These are phyloP conservation scores for Trichoderma reesei DNA, from an alignment of 495 filamentous ascomycete genomes.

Conservation along the genomic window DNA sequence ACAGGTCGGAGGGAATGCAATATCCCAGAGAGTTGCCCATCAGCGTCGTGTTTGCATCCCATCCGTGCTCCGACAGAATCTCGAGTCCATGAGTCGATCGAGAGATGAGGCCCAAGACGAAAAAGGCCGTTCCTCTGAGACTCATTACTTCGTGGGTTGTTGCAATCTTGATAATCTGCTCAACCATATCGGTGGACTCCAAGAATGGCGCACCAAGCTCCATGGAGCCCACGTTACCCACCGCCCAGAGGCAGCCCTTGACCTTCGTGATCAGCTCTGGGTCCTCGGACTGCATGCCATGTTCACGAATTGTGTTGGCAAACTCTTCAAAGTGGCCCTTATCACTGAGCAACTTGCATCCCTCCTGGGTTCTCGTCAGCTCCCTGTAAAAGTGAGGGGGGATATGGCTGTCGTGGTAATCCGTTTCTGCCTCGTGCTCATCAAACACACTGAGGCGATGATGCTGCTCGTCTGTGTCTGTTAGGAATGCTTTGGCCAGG, in stretches of 20 bases:
- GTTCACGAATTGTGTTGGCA: slow-evolving; percentile 73
- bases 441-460: slow-evolving; percentile 45
- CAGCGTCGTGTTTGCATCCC: slow-evolving; percentile 82
- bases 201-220: slow-evolving; percentile 91
- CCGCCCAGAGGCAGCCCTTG: slow-evolving; percentile 94
- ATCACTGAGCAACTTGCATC: slow-evolving; percentile 77
- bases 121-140: slow-evolving; percentile 90
- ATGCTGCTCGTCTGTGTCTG: slow-evolving; percentile 46
- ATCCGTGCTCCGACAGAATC: slow-evolving; percentile 75
- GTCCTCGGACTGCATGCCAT: slow-evolving; percentile 73
- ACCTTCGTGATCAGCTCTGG: slow-evolving; percentile 82
- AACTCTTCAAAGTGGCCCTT: slow-evolving; percentile 97
- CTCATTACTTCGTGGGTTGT: slow-evolving; percentile 79
- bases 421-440: slow-evolving; percentile 39
- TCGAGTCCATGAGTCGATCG: slow-evolving; percentile 85
- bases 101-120: slow-evolving; percentile 86
- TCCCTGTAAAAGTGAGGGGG: slow-evolving; percentile 97
- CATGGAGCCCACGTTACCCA: slow-evolving; percentile 97
- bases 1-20: slow-evolving; percentile 72
- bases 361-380: slow-evolving; percentile 82
- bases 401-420: slow-evolving; percentile 44
- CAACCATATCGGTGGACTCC: slow-evolving; percentile 75
- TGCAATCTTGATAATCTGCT: slow-evolving; percentile 76
- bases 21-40: slow-evolving; percentile 77
- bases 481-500: slow-evolving; percentile 76